Evolutionary conservation across 208 protist genomes (phyloP), one percentile per base, ranked within the genome.

Genomic region (Trypanosoma melophagium): DNA sequence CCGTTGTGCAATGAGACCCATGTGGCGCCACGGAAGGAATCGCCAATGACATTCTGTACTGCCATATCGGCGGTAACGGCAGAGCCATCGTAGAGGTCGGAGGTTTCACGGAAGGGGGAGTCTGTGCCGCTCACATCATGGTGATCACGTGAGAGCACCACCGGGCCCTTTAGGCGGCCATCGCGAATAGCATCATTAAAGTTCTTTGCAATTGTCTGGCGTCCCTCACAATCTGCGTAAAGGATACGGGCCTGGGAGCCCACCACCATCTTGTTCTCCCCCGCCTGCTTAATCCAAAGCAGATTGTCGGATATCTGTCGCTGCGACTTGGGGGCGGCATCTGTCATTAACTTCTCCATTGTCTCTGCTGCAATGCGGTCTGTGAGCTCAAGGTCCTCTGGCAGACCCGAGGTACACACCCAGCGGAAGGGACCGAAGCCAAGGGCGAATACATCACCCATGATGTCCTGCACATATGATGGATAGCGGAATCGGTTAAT

Each of bases 361-460:
- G 94, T 74, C 44, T 96, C 80, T 7, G 76, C 45, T 9, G 92
- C 87, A 25, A 97, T 89, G 3, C 53, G 28, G 64, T 97, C 92
- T 5, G 92, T 97, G 3, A 40, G 28, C 44, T 52, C 60, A 12
- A 96, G 66, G 59, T 96, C 92, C n/a, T 55, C 52, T 21, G 59
- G 57, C 12, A 80, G 24, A 35, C 84, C 61, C 52, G 70, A 84
- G 13, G 87, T 79, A 59, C 92, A 97, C 17, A 97, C 87, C 83
- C 88, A 89, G 50, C 92, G 60, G 81, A 96, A 96, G 16, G 92
- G 92, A 12, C 92, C 92, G 60, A 96, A 96, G 21, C 92, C 92
- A 17, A 95, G 74, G 16, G 78, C 78, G 55, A 96, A 96, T 1
- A 96, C 91, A 63, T 93, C 83, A 16, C 92, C 92, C 89, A 96